Base-by-base conservation (phyloP, 2,329 filamentous ascomycete species). In the Fusarium scirpi region DNA sequence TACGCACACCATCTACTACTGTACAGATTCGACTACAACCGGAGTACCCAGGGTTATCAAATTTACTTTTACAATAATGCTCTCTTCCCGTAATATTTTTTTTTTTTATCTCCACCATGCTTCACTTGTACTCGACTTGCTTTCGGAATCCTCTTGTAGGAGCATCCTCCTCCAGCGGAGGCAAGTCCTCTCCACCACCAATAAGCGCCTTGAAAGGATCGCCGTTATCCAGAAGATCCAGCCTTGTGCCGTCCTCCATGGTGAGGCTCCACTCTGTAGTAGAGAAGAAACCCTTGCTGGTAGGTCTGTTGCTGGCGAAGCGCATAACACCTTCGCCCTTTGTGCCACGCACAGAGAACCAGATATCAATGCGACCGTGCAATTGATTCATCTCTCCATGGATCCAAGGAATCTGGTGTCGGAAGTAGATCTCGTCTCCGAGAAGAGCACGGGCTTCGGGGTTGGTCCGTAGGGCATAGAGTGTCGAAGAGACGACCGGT, bases 221-320 rank as follows among this genome's bases (percentile, higher is more conserved):
- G 63, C 82, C 84, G 7, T 86, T 89, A 73, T 92, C 89, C 68
- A 98, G 85, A 79, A 99, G 81, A 77, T 97, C 91, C 71, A 98
- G 81, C 78, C 81, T 84, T 45, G 70, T 72, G 43, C 87, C 86
- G 71, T 91, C 88, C 54, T 84, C 84, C 67, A 88, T 89, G 78
- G 91, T 89, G 74, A 99, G 83, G 77, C 91, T 96, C 94, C 95
- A 99, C 84, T 94, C 92, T 61, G 91, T 88, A 38, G 96, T 99
- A 83, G 94, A 90, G 80, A 97, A 98, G 84, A 88, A 81, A 40
- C 84, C 85, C 74, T 87, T 87, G 61, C 84, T 73, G 10, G 81
- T 82, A 72, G 87, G 90, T 77, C 96, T 87, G 78, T 87, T 85
- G 83, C 93, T 96, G 73, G 86, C 88, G 81, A 99, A 97, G 77